Conservation (phyloP, 306 rosid genomes). For the Trifolium dubium region DNA sequence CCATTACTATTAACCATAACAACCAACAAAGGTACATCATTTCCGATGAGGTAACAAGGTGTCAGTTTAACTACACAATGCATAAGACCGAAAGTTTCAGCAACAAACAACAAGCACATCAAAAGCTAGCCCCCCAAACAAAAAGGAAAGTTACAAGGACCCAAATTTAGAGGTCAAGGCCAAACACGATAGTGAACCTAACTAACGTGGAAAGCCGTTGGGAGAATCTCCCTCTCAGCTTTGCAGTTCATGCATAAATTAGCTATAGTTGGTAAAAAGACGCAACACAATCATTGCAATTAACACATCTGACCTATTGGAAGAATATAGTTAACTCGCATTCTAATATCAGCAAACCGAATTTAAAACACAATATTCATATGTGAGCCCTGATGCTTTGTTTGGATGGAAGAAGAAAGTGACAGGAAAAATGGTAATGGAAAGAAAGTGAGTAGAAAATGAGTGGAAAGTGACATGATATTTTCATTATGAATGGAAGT, state of each 20-base stretch:
- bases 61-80: neutral
- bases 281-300: neutral
- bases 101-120: neutral
- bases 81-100: neutral
- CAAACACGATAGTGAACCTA: neutral
- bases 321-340: neutral
- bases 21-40: slow-evolving; percentile 11
- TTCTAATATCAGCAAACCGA: neutral
- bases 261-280: neutral
- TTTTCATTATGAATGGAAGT: too few relatives aligned
- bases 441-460: too few relatives aligned
- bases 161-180: neutral
- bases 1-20: neutral
- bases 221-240: slow-evolving; percentile 2
- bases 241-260: neutral
- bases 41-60: neutral
- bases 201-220: neutral
- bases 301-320: neutral
- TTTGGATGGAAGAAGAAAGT: too few relatives aligned
- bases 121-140: neutral
- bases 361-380: neutral
- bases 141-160: neutral
- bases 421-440: too few relatives aligned
- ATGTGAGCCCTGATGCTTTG: too few relatives aligned
- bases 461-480: too few relatives aligned